Percentiles rank a stretch among this genome's conserved stretches.
phyloP scores from a whole-genome alignment of 805 yeast species.

The Lipomyces kockii region DNA sequence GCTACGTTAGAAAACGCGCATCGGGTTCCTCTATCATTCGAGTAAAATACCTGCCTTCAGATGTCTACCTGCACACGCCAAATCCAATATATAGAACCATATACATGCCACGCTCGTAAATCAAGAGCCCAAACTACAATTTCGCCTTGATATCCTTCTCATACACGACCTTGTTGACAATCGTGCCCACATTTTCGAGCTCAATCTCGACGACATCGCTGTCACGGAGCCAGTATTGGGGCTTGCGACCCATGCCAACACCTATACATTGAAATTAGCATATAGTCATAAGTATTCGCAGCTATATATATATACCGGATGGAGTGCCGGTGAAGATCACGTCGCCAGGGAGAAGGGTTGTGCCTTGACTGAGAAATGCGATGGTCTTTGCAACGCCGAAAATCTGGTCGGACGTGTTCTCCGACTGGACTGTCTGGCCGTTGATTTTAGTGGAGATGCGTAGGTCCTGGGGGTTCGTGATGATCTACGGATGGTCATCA shows the following conservation, averaged over 20 bases:
- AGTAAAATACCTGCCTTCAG: too few species aligned
- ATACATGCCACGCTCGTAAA: neutral
- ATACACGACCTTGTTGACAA: slow-evolving; percentile 49
- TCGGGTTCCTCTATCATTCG: too few species aligned
- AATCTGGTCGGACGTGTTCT: slow-evolving; percentile 55
- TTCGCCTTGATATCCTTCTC: slow-evolving; percentile 39
- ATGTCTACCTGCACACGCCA: neutral
- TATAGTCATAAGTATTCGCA: neutral
- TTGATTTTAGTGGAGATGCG: slow-evolving; percentile 51
- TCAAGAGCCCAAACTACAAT: slow-evolving; percentile 37
- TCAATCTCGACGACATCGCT: slow-evolving; percentile 53
- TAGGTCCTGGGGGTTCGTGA: slow-evolving; percentile 48
- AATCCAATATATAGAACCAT: neutral
- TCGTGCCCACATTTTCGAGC: slow-evolving; percentile 52
- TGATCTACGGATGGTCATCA: slow-evolving; percentile 31
- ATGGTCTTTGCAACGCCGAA: slow-evolving; percentile 52
- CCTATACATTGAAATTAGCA: slow-evolving; percentile 43
- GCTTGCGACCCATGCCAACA: slow-evolving; percentile 55
- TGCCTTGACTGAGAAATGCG: slow-evolving; percentile 56
- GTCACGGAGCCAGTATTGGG: slow-evolving; percentile 51
- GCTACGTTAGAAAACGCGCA: too few species aligned
- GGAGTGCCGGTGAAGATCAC: slow-evolving; percentile 63
- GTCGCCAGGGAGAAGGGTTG: slow-evolving; percentile 60
- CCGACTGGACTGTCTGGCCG: slow-evolving; percentile 54
- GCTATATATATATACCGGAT: slow-evolving; percentile 34